Conservation (phyloP, 1,139 yeast genomes). For the Geotrichum klebahnii region DNA sequence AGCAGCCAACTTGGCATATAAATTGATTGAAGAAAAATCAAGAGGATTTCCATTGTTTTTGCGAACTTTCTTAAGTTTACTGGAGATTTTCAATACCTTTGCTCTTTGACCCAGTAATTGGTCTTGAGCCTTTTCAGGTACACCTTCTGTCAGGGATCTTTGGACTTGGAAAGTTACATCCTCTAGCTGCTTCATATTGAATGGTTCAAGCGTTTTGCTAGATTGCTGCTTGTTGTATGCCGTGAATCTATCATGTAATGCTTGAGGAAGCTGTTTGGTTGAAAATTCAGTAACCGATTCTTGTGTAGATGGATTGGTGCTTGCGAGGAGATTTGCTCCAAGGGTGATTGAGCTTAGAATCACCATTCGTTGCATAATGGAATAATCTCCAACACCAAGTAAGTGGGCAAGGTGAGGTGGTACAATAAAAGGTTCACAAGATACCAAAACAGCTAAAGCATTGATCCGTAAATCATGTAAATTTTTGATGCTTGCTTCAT, state of each 20-base stretch:
- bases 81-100: slow-evolving; percentile 50
- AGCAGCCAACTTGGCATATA: slow-evolving; percentile 48
- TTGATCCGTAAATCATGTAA: slow-evolving; percentile 52
- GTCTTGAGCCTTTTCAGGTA: slow-evolving; percentile 45
- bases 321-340: slow-evolving; percentile 39
- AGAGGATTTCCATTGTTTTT: slow-evolving; percentile 14
- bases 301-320: slow-evolving; percentile 48
- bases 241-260: slow-evolving; percentile 41
- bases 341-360: slow-evolving; percentile 54
- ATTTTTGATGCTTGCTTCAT: slow-evolving; percentile 46
- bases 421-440: slow-evolving; percentile 45
- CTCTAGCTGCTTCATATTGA: slow-evolving; percentile 14
- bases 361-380: slow-evolving; percentile 57
- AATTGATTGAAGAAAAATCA: slow-evolving; percentile 32
- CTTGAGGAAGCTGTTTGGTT: slow-evolving; percentile 47
- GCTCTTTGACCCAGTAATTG: slow-evolving; percentile 44
- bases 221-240: neutral
- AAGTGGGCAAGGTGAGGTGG: slow-evolving; percentile 43
- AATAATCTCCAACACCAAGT: slow-evolving; percentile 58
- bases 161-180: slow-evolving; percentile 23
- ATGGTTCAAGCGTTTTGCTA: slow-evolving; percentile 1
- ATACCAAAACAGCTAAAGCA: slow-evolving; percentile 52
- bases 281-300: slow-evolving; percentile 43
- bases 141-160: slow-evolving; percentile 34
- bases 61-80: slow-evolving; percentile 37